Evolutionary conservation across 1,139 yeast genomes (phyloP).

Genomic region (Wickerhamomyces sp.): DNA sequence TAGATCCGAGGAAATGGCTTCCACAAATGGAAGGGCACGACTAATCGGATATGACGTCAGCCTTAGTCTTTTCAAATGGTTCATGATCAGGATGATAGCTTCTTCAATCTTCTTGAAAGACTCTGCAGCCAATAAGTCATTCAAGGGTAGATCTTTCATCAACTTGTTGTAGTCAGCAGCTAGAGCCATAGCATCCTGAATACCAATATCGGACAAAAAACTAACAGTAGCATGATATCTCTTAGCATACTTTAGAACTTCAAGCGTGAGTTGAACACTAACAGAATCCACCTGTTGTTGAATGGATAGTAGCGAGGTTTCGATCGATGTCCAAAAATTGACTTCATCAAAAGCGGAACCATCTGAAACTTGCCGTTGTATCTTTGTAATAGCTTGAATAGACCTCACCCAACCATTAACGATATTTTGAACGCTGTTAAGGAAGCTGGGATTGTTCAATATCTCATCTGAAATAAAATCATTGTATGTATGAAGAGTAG

Average conservation of each 20-base stretch:
- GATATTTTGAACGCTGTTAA: slow-evolving; percentile 60
- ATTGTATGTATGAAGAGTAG: slow-evolving; percentile 22
- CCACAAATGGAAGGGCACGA: slow-evolving; percentile 60
- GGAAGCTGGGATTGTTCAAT: slow-evolving; percentile 46
- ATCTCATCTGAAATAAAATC: slow-evolving; percentile 30
- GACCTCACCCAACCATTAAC: slow-evolving; percentile 73
- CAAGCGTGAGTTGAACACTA: slow-evolving; percentile 55
- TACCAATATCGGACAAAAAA: slow-evolving; percentile 67
- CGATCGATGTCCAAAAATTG: slow-evolving; percentile 76
- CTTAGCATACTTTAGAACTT: slow-evolving; percentile 62
- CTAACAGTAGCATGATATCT: slow-evolving; percentile 76
- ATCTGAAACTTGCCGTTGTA: slow-evolving; percentile 43
- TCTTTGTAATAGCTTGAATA: slow-evolving; percentile 51
- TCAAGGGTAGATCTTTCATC: slow-evolving; percentile 66
- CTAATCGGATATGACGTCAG: slow-evolving; percentile 59
- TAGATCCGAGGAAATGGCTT: slow-evolving; percentile 49
- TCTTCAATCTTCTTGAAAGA: slow-evolving; percentile 41
- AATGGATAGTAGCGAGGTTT: slow-evolving; percentile 51
- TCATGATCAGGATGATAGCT: slow-evolving; percentile 46
- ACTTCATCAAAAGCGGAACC: slow-evolving; percentile 69
- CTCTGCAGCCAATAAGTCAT: slow-evolving; percentile 49
- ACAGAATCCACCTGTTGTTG: slow-evolving; percentile 53
- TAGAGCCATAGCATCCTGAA: slow-evolving; percentile 49
- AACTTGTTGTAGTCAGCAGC: slow-evolving; percentile 56
- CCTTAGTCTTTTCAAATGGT: slow-evolving; percentile 59